A percentile compares a stretch with the other conserved stretches of the same genome.
Evolutionary conservation across 2,329 filamentous ascomycete species (phyloP).

Genomic region (Aspergillus fijiensis): DNA sequence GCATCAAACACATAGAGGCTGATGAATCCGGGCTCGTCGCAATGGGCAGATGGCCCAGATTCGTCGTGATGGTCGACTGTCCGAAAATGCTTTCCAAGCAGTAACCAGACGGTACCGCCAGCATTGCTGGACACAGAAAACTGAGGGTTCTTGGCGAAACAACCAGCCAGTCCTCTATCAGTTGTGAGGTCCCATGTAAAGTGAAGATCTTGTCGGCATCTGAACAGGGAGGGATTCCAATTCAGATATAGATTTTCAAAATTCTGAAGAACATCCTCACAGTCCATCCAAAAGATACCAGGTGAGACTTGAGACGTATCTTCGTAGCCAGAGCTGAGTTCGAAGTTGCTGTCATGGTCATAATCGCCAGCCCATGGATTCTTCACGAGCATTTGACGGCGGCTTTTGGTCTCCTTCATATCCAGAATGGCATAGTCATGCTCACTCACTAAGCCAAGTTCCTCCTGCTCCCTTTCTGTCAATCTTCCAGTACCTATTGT

Average conservation of each 20-base stretch:
- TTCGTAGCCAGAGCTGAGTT: slow-evolving; percentile 8
- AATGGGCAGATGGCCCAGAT: slow-evolving; percentile 35
- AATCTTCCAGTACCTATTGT: slow-evolving; percentile 88
- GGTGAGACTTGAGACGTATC: slow-evolving; percentile 42
- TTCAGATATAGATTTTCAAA: slow-evolving; percentile 97
- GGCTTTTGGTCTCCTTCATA: slow-evolving; percentile 63
- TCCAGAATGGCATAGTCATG: slow-evolving; percentile 94
- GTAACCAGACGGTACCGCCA: slow-evolving; percentile 72
- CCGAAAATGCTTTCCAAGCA: slow-evolving; percentile 83
- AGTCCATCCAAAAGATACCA: slow-evolving; percentile 91
- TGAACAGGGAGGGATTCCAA: slow-evolving; percentile 89
- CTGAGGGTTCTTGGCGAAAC: slow-evolving; percentile 66
- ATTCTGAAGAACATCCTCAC: slow-evolving; percentile 82
- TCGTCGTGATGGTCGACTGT: slow-evolving; percentile 55
- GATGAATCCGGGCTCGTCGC: slow-evolving; percentile 73
- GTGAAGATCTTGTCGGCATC: slow-evolving; percentile 80
- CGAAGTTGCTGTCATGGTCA: slow-evolving; percentile 32
- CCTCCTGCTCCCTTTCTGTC: slow-evolving; percentile 71
- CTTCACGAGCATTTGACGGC: slow-evolving; percentile 76
- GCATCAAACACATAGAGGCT: slow-evolving; percentile 78
- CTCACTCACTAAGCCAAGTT: slow-evolving; percentile 79
- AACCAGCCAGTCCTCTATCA: slow-evolving; percentile 64
- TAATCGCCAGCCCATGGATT: slow-evolving; percentile 88
- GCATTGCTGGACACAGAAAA: slow-evolving; percentile 55
- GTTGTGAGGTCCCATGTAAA: slow-evolving; percentile 74